Evolutionary conservation across 1,139 yeast species (phyloP).

Genomic region (Lodderomyces metapsilosis): DNA sequence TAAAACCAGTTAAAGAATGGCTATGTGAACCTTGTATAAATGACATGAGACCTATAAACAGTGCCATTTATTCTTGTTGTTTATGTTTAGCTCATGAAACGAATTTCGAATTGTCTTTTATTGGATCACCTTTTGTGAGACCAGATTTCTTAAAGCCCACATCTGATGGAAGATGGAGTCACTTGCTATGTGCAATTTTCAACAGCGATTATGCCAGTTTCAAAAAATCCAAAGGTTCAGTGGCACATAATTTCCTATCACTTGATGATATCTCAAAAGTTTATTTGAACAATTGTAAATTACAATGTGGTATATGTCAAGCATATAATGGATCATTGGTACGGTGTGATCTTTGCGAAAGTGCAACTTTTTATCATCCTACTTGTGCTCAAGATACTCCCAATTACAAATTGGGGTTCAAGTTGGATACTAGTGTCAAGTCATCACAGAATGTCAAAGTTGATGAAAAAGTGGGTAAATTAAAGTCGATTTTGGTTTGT

Average conservation of each 20-base stretch:
- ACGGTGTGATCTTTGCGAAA: conserved; percentile 29
- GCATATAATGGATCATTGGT: conserved; percentile 30
- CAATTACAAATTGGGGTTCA: conserved; percentile 47
- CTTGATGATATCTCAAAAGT: conserved; percentile 32
- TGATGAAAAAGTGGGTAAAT: conserved; percentile 33
- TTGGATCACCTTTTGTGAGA: conserved; percentile 38
- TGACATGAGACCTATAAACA: conserved; percentile 57
- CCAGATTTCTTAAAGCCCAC: conserved; percentile 79
- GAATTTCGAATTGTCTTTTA: conserved; percentile 44
- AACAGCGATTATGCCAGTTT: conserved; percentile 17
- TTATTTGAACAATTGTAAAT: conserved; percentile 23
- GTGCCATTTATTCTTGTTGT: conserved; percentile 62
- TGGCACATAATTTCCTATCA: conserved; percentile 19
- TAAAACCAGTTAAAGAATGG: conserved; percentile 53
- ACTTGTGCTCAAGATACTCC: conserved; percentile 64
- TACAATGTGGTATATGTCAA: conserved; percentile 30
- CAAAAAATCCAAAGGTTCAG: conserved; percentile 2
- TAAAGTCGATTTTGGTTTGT: conserved; percentile 46
- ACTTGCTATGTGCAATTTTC: conserved; percentile 71
- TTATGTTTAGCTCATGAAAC: conserved; percentile 61
- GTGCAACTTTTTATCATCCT: conserved; percentile 43
- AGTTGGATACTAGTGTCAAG: conserved; percentile 19
- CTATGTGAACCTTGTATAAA: conserved; percentile 81
- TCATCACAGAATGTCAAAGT: conserved; percentile 21
- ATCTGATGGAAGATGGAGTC: conserved; percentile 80